A percentile compares a stretch with the other conserved stretches of the same genome.
Evolutionary conservation across 2,329 filamentous ascomycete species (phyloP).

Genomic region (Curvularia verruculosa): DNA sequence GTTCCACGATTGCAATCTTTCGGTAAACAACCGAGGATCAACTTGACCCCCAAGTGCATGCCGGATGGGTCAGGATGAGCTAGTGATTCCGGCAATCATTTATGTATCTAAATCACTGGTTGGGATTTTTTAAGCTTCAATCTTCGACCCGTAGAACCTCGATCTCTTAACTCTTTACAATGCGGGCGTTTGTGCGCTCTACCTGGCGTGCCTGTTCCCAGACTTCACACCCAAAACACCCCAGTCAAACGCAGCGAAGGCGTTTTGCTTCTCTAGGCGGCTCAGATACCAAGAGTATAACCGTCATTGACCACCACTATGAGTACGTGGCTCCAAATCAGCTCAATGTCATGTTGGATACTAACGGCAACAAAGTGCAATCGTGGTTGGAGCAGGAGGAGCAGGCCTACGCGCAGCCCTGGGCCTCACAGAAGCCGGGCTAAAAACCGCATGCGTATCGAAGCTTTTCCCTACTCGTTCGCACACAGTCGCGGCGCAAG

Average conservation of each 20-base stretch:
- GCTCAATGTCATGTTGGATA: neutral
- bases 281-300: constrained; percentile 27
- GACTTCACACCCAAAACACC: constrained; percentile 12
- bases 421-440: constrained; percentile 67
- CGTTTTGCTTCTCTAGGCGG: constrained; percentile 27
- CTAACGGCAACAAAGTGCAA: constrained; percentile 39
- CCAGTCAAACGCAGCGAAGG: constrained; percentile 11
- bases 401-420: constrained; percentile 68
- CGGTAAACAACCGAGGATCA: constrained; percentile 30
- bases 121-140: neutral
- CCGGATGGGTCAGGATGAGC: neutral
- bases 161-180: constrained; percentile 8
- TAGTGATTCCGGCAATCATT: neutral
- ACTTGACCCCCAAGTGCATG: constrained; percentile 21
- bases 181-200: constrained; percentile 36
- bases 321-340: constrained; percentile 27
- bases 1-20: constrained; percentile 5
- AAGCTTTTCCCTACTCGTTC: constrained; percentile 69
- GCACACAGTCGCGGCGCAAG: constrained; percentile 71
- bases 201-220: constrained; percentile 25
- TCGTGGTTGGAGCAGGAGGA: constrained; percentile 62
- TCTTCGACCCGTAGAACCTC: neutral
- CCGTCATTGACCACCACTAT: constrained; percentile 45
- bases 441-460: constrained; percentile 69
- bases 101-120: neutral